Conservation (phyloP, 2,329 filamentous ascomycete species). For the Epichloe hybrida region DNA sequence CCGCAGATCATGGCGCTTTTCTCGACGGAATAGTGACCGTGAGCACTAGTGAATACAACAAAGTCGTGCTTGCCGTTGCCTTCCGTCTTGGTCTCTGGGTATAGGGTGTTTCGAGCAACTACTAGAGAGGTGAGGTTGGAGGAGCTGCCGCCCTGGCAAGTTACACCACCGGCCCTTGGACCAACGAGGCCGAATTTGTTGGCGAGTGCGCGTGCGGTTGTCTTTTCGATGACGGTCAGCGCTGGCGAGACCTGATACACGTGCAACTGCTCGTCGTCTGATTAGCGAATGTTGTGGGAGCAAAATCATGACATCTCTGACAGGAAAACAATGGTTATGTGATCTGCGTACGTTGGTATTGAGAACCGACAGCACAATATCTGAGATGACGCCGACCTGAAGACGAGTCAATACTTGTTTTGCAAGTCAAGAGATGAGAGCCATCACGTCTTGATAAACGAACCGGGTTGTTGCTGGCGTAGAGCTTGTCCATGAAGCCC, state of each 20-base stretch:
- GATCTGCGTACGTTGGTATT: slow-evolving; percentile 67
- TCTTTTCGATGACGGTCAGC: slow-evolving; percentile 76
- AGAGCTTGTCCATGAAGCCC: slow-evolving; percentile 91
- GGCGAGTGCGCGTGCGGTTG: slow-evolving; percentile 60
- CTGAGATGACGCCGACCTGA: slow-evolving; percentile 70
- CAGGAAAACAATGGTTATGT: not conserved
- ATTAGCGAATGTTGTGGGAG: not conserved
- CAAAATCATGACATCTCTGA: not conserved
- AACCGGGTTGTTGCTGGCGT: slow-evolving; percentile 76
- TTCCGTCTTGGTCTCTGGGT: slow-evolving; percentile 58
- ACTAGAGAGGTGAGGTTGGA: slow-evolving; percentile 79
- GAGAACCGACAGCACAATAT: slow-evolving; percentile 69
- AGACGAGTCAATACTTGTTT: not conserved
- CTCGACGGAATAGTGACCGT: slow-evolving; percentile 90
- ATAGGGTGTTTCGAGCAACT: slow-evolving; percentile 76
- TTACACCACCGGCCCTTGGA: slow-evolving; percentile 57
- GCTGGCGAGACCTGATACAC: slow-evolving; percentile 90
- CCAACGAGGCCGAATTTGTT: slow-evolving; percentile 63
- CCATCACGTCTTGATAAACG: slow-evolving; percentile 12
- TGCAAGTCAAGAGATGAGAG: not conserved
- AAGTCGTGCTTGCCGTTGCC: slow-evolving; percentile 58
- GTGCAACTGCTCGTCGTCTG: slow-evolving; percentile 43
- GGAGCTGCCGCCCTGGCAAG: slow-evolving; percentile 68
- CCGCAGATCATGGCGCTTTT: slow-evolving; percentile 90
- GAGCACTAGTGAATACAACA: slow-evolving; percentile 73